These are phyloP conservation scores for Sesbania bispinosa DNA, from an alignment of 306 rosid species.

Conservation along the genomic window DNA sequence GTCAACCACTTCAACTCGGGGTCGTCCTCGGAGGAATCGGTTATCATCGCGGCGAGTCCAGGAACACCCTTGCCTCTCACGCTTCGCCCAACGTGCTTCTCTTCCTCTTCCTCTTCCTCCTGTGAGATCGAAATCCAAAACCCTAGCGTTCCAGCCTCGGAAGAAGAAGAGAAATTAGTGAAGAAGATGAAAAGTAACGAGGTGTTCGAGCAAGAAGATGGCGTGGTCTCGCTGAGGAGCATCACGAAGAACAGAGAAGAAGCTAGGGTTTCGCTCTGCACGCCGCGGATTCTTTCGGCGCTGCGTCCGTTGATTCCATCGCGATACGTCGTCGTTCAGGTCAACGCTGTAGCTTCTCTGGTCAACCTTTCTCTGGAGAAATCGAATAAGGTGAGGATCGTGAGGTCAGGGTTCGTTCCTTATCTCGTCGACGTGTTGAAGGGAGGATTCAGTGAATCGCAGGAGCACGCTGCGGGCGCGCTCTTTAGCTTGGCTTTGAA, in stretches of 20 bases:
- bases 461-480: slow-evolving; percentile 97
- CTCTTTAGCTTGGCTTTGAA: slow-evolving; percentile 75
- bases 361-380: slow-evolving; percentile 85
- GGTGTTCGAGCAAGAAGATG: slow-evolving; percentile 76
- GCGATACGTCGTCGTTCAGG: slow-evolving; percentile 58
- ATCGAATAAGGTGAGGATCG: slow-evolving; percentile 76
- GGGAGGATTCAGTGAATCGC: slow-evolving; percentile 61
- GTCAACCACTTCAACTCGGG: slow-evolving; percentile 46
- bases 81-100: slow-evolving; percentile 63
- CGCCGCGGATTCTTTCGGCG: slow-evolving; percentile 46
- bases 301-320: slow-evolving; percentile 46
- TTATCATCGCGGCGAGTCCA: slow-evolving; percentile 37
- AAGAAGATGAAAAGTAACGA: slow-evolving; percentile 49
- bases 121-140: slow-evolving; percentile 42
- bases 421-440: slow-evolving; percentile 62
- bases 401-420: slow-evolving; percentile 76
- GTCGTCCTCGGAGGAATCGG: slow-evolving; percentile 56
- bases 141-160: slow-evolving; percentile 37
- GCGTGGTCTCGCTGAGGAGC: slow-evolving; percentile 47
- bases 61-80: slow-evolving; percentile 66
- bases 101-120: slow-evolving; percentile 68
- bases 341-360: slow-evolving; percentile 71
- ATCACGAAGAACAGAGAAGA: slow-evolving; percentile 56
- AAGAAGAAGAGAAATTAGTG: slow-evolving; percentile 45
- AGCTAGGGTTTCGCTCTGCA: slow-evolving; percentile 59